Base-by-base conservation (phyloP, 305 asterid genomes). In the Fraxinus paxiana region DNA sequence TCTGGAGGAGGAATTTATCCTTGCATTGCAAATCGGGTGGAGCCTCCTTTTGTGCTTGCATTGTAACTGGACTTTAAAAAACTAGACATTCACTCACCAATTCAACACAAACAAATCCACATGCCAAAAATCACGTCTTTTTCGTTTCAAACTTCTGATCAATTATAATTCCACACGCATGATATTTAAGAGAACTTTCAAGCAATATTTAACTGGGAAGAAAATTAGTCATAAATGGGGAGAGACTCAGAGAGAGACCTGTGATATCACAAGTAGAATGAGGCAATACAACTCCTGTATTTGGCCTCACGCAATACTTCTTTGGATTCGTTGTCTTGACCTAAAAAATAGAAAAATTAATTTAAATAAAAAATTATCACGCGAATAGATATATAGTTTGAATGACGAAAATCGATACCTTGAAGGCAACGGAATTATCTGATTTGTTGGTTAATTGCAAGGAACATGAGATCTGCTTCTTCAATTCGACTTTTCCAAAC, bases 21-120 rank as follows among this genome's bases (percentile, higher is more conserved):
- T 89, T 90, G 88, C 97, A 92, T 86, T 90, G 94, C 92, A 91
- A 84, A 33, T 92, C 95, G 0, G 87, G 81, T 18, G 97, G 97
- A 83, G 91, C 89, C 86, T 92, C 97, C 82, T 89, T 92, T 83
- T 92, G 97, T 73, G 95, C 97, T 91, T 92, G 97, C 97, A 92
- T 92, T 1, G 95, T 92, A 80, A 92, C 97, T 92, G 85, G 86
- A 88, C 65, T 71, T 83, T 72, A 75, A 77, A 82, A 74, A 84
- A 75, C 35, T 37, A 38, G 63, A 33, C 46, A 83, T 24, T 83
- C 81, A 75, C 41, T 54, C 77, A 75, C 4, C 78, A 35, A 71
- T 46, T 33, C 80, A 3, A 9, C 13, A 70, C 41, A 67, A 30
- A 17, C 8, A 82, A 71, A 26, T 18, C 41, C 5, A 8, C 77